These are phyloP conservation scores for Boletus sensibilis DNA, from an alignment of 768 basidiomycete species.

Conservation along the genomic window DNA sequence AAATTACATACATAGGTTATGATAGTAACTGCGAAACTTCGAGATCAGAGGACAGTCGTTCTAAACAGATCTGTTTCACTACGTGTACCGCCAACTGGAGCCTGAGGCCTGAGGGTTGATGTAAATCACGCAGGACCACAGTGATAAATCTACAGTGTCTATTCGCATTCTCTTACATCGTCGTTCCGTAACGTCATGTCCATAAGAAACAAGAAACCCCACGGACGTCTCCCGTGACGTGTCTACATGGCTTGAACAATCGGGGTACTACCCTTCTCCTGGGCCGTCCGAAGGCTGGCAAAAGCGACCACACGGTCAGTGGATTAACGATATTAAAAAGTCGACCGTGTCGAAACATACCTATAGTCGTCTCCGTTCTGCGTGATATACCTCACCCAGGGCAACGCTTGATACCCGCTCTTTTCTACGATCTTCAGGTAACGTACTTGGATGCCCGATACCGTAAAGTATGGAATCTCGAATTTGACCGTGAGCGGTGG, in stretches of 20 bases:
- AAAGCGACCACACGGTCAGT: neutral
- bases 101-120: too few relatives aligned
- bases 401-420: constrained; percentile 93
- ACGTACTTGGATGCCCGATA: constrained; percentile 95
- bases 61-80: too few relatives aligned
- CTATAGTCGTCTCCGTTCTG: constrained; percentile 92
- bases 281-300: constrained; percentile 60
- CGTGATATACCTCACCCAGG: constrained; percentile 94
- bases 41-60: too few relatives aligned
- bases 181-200: neutral
- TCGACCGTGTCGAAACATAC: constrained; percentile 37
- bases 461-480: constrained; percentile 98
- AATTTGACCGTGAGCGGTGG: constrained; percentile 97
- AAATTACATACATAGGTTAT: too few relatives aligned
- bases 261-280: constrained; percentile 70
- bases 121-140: neutral
- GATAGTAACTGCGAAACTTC: too few relatives aligned
- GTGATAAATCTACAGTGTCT: neutral
- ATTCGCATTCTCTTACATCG: neutral
- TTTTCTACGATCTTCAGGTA: constrained; percentile 99
- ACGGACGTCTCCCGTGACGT: neutral
- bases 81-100: too few relatives aligned
- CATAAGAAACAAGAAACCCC: neutral
- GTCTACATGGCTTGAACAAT: constrained; percentile 39
- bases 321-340: neutral